Base-by-base conservation (phyloP, 179 eudicot genomes). In the Heliamphora pulchella region DNA sequence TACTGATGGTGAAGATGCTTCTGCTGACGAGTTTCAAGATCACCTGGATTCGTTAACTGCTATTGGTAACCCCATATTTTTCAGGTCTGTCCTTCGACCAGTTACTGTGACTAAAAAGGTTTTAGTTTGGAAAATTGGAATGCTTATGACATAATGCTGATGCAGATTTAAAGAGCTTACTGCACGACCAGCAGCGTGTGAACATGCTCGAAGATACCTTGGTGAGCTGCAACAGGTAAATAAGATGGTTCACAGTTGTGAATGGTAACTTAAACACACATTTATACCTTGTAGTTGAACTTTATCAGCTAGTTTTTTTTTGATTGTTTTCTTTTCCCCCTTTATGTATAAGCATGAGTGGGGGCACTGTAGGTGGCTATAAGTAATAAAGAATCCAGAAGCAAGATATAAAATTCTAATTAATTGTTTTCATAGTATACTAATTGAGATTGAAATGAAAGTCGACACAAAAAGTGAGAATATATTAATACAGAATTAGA, bases 1-100 rank as follows among this genome's bases (percentile, higher is more conserved):
- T 85, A 92, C 90, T 82, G 99, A 94, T 83, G 99, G 99, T 18
- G 99, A 96, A 91, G 98, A 96, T 87, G 99, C 97, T 74, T 85
- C 89, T 63, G 97, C 93, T 44, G 79, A 84, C 77, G 93, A 92
- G 80, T 96, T 96, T 84, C 89, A 92, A 87, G 88, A 92, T 79
- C 97, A 88, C 43, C 86, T 94, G n/a, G 89, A 96, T 83, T 88
- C 54, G 80, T 84, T 96, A 80, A 96, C 92, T 87, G 86, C 97
- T 82, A 87, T 94, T 85, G 97, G 99, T 75, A 97, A 94, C 73
- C 98, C 97, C 65, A 96, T 96, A 79, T 96, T 91, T 86, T 91
- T 92, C 87, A 91, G 98, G 98, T 96, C 59, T 73, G 89, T 64
- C 63, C 58, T 3, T 17, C 6, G 18, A 64, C 73, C 62, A 57